phyloP scores from a whole-genome alignment of 1,284 basidiomycete genomes.

The Trichosporon sp. region DNA sequence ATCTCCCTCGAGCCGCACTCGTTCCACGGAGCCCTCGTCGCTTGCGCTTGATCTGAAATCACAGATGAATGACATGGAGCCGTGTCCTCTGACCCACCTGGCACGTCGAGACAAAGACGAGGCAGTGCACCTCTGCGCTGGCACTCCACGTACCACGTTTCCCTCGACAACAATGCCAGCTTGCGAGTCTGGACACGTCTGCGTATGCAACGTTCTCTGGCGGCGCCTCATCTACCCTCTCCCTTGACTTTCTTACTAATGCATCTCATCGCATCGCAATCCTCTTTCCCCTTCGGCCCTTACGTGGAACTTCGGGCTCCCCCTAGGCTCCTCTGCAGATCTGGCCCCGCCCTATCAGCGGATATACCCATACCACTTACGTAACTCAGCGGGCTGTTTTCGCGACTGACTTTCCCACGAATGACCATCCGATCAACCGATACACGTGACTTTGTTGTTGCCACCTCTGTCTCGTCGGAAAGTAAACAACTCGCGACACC shows the following conservation, averaged over 20 bases:
- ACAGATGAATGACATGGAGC: no score
- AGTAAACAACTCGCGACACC: background rate
- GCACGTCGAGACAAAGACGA: no score
- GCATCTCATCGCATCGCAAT: background rate
- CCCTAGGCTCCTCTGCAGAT: background rate
- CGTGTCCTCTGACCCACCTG: no score
- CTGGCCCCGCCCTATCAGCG: background rate
- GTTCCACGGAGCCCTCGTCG: no score
- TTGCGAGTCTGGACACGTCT: background rate
- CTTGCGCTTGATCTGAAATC: no score
- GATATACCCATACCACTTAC: background rate
- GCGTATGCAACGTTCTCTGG: no score
- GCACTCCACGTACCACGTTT: no score
- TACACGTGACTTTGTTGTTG: constrained; percentile 2
- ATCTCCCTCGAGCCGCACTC: no score
- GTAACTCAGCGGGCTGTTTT: background rate
- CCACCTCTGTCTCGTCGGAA: background rate
- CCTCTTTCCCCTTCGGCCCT: background rate
- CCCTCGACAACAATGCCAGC: background rate
- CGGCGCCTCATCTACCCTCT: no score
- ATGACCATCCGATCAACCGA: background rate
- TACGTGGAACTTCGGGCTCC: background rate
- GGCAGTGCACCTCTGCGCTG: background rate
- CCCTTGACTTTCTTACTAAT: background rate
- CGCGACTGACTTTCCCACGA: background rate